Percentiles rank a stretch among this genome's conserved stretches.
These are phyloP conservation scores for Cladophialophora carrionii DNA, from an alignment of 2,329 filamentous ascomycete genomes.

Conservation along the genomic window DNA sequence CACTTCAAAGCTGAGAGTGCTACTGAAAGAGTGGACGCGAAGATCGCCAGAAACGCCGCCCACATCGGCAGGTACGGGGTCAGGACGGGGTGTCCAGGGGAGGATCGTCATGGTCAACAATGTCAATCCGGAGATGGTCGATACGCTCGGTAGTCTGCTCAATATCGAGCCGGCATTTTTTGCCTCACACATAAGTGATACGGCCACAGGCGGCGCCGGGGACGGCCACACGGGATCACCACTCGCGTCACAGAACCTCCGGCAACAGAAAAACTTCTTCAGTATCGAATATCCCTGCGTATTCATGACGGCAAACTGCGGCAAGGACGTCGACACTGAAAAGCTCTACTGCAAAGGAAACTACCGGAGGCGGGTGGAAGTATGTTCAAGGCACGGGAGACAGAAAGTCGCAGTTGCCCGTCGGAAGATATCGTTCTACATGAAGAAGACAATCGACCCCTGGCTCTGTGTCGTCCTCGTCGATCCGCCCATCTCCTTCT, in stretches of 20 bases:
- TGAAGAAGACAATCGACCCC: slow-evolving; percentile 33
- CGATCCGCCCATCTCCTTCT: slow-evolving; percentile 34
- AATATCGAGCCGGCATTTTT: slow-evolving; percentile 36
- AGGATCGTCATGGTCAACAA: slow-evolving; percentile 37
- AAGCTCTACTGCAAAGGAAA: slow-evolving; percentile 36
- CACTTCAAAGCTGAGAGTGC: slow-evolving; percentile 30
- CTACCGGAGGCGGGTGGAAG: slow-evolving; percentile 34
- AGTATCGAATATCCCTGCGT: slow-evolving; percentile 34
- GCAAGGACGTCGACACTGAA: slow-evolving; percentile 35
- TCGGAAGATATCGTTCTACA: slow-evolving; percentile 36
- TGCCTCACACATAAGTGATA: slow-evolving; percentile 32
- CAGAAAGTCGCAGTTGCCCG: slow-evolving; percentile 35
- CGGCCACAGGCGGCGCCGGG: slow-evolving; percentile 21
- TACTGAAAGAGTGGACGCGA: slow-evolving; percentile 36
- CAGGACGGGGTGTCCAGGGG: slow-evolving; percentile 25
- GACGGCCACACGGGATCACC: slow-evolving; percentile 29
- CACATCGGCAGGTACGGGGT: slow-evolving; percentile 15
- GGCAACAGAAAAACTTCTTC: slow-evolving; percentile 33
- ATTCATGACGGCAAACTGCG: slow-evolving; percentile 30
- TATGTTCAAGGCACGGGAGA: slow-evolving; percentile 31
- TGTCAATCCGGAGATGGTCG: slow-evolving; percentile 33
- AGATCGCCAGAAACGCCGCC: slow-evolving; percentile 24
- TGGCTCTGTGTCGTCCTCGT: slow-evolving; percentile 36
- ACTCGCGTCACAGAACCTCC: slow-evolving; percentile 31
- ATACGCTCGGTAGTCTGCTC: slow-evolving; percentile 33